phyloP scores from a whole-genome alignment of 768 basidiomycete species.

The Termitomyces bulborhizus region DNA sequence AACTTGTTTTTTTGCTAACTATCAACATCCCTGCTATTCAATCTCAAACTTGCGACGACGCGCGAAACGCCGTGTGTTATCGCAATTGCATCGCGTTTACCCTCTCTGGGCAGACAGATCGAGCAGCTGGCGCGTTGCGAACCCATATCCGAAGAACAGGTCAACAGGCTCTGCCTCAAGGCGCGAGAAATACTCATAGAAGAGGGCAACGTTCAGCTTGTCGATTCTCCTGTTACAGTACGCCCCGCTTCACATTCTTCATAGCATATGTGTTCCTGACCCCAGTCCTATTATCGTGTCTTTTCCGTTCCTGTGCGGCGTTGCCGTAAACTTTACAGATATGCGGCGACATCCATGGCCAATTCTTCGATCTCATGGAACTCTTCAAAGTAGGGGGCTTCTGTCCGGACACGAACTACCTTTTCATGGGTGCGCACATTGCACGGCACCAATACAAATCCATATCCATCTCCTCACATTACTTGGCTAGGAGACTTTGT shows the following conservation, averaged over 20 bases:
- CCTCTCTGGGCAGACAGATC: conserved; percentile 64
- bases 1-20: conserved; percentile 1
- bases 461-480: background rate
- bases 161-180: conserved; percentile 92
- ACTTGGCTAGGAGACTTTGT: conserved; percentile 82
- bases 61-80: background rate
- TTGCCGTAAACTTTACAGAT: conserved; percentile 40
- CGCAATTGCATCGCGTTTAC: conserved; percentile 1
- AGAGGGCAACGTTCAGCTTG: conserved; percentile 90
- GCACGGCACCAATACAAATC: conserved; percentile 1
- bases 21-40: background rate
- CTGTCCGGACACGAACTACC: conserved; percentile 91
- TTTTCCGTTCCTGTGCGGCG: conserved; percentile 11
- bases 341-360: conserved; percentile 95
- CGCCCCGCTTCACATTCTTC: conserved; percentile 26
- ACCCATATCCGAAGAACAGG: conserved; percentile 92
- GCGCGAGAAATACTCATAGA: conserved; percentile 96
- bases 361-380: conserved; percentile 96
- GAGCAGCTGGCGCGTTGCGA: conserved; percentile 91
- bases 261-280: conserved; percentile 8
- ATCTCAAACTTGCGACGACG: background rate
- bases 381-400: conserved; percentile 90
- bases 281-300: background rate
- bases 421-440: conserved; percentile 78
- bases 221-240: conserved; percentile 94